Evolutionary conservation across 495 filamentous ascomycete genomes (phyloP), one percentile per base, ranked within the genome.

Genomic region (Penicillium robsamsonii): DNA sequence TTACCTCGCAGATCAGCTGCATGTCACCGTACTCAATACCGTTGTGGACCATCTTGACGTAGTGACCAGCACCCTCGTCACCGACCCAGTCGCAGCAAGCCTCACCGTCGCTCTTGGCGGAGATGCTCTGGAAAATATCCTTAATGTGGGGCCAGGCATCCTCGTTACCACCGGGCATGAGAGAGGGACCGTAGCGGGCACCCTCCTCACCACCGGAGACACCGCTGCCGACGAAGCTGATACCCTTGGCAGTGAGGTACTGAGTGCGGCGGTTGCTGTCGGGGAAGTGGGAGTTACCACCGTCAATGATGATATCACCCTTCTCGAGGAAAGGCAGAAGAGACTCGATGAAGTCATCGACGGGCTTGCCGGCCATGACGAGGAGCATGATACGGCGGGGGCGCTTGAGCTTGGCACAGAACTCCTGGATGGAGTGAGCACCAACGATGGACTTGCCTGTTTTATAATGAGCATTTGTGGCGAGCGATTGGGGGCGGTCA

Each of bases 41-140:
- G 75, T 98, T 98, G 87, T 98, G 94, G 56, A 98, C 94, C 95
- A 98, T 98, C 88, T 98, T 98, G 80, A 98, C 92, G 82, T 96
- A 98, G 84, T 98, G 94, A 58, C 94, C 94, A 71, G 94, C 87
- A 82, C 94, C 94, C 73, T 96, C 92, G 80, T 98, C 94, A 81
- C 94, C 94, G 63, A 97, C 94, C 94, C 94, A 98, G 76, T 98
- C 92, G 72, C 94, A 98, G 84, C 94, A 98, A 42, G 94, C 75
- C 82, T 98, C 95, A 60, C 86, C 87, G 64, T 96, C 92, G 72
- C 88, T 92, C 85, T 97, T 97, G 74, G 94, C 95, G 59, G 94
- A 79, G 67, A 98, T 96, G 81, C 84, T 88, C 81, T 98, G 94
- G 82, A 98, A 94, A 68, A 98, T 88, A 67, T 97, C 92, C 85